Conservation (phyloP, 2,329 filamentous ascomycete species). For the Calonectria montana region DNA sequence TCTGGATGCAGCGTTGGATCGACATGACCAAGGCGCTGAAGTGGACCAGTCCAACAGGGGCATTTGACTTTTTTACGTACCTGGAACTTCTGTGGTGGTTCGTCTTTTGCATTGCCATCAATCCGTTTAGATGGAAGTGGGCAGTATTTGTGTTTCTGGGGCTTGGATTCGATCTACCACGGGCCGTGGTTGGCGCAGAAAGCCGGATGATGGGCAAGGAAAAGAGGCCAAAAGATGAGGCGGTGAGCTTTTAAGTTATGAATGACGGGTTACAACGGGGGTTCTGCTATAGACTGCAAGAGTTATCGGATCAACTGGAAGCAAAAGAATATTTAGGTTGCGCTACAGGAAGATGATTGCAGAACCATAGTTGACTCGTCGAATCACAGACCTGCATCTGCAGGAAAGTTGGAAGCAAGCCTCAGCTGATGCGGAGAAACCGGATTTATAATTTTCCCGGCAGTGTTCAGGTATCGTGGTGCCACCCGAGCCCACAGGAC, state of each 20-base stretch:
- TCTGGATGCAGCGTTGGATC: slow-evolving; percentile 88
- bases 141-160: slow-evolving; percentile 85
- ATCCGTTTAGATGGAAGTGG: slow-evolving; percentile 94
- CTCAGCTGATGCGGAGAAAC: neutral
- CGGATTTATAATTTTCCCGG: neutral
- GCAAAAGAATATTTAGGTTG: neutral
- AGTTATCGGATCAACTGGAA: neutral
- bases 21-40: slow-evolving; percentile 84
- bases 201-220: slow-evolving; percentile 57
- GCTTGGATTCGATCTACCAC: slow-evolving; percentile 74
- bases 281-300: neutral
- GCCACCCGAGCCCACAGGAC: neutral
- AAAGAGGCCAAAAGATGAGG: slow-evolving; percentile 31
- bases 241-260: slow-evolving; percentile 25
- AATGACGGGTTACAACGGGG: neutral
- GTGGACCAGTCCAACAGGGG: slow-evolving; percentile 73
- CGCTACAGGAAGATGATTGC: neutral
- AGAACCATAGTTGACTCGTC: neutral
- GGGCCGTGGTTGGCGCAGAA: slow-evolving; percentile 74
- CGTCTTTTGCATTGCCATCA: slow-evolving; percentile 79
- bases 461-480: neutral
- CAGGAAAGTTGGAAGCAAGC: neutral
- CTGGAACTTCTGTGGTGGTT: slow-evolving; percentile 90
- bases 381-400: neutral
- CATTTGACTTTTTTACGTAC: slow-evolving; percentile 93